Evolutionary conservation across 1,284 basidiomycete genomes (phyloP).

Genomic region (Vanrija pseudolonga): DNA sequence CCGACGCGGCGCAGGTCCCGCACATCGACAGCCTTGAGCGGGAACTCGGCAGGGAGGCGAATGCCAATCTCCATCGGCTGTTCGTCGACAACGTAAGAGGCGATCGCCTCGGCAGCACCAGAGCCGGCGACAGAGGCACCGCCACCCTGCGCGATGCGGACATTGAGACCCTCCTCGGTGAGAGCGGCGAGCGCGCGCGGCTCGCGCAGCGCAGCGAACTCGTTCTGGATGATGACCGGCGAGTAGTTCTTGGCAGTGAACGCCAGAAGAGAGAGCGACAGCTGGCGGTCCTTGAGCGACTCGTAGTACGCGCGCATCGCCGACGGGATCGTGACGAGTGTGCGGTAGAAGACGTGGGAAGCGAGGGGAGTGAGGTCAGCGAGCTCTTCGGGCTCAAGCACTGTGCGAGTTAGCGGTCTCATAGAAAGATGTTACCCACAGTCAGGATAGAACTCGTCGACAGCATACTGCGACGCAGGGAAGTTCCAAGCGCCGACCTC

Average conservation of each 20-base stretch:
- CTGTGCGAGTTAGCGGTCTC: slow-evolving; percentile 31
- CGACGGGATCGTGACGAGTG: slow-evolving; percentile 74
- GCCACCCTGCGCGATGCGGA: slow-evolving; percentile 66
- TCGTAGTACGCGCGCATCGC: slow-evolving; percentile 81
- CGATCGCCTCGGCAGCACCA: slow-evolving; percentile 47
- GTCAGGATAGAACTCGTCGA: slow-evolving; percentile 76
- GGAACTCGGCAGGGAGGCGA: slow-evolving; percentile 85
- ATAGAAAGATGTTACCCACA: not conserved
- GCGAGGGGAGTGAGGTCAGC: slow-evolving; percentile 63
- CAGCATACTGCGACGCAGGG: slow-evolving; percentile 63
- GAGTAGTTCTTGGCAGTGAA: slow-evolving; percentile 89
- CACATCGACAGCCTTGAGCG: slow-evolving; percentile 82
- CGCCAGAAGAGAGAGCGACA: slow-evolving; percentile 67
- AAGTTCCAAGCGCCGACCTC: slow-evolving; percentile 49
- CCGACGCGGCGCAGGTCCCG: slow-evolving; percentile 80
- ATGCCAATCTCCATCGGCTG: slow-evolving; percentile 88
- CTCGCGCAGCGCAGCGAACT: slow-evolving; percentile 71
- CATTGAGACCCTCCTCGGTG: slow-evolving; percentile 71
- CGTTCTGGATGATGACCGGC: slow-evolving; percentile 78
- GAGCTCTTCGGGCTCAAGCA: slow-evolving; percentile 59
- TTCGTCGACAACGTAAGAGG: slow-evolving; percentile 82
- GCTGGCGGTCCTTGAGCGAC: slow-evolving; percentile 82
- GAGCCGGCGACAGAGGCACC: slow-evolving; percentile 68
- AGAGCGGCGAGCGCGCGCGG: slow-evolving; percentile 63
- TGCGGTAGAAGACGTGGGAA: slow-evolving; percentile 83